These are phyloP conservation scores for Vicia villosa DNA, from an alignment of 306 rosid genomes.

Conservation along the genomic window DNA sequence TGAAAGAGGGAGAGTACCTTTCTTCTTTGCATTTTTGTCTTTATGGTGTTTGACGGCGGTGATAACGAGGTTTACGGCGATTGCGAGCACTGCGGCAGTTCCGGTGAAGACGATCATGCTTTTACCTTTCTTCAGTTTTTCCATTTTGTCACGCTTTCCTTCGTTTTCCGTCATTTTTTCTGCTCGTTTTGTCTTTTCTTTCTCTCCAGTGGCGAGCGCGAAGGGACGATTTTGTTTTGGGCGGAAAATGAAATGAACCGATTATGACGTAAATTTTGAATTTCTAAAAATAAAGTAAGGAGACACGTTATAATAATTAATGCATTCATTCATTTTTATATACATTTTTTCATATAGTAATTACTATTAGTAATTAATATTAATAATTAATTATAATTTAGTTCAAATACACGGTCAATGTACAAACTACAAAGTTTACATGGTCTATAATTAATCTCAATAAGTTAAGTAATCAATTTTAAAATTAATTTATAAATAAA, in stretches of 20 bases:
- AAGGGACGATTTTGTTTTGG: conserved; percentile 53
- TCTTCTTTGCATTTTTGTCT: conserved; percentile 53
- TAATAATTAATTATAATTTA: no score
- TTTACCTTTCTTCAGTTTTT: conserved; percentile 47
- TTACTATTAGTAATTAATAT: no score
- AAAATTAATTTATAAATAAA: no score
- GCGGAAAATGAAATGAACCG: conserved; percentile 40
- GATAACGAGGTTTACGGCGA: conserved; percentile 69
- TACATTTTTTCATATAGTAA: no score
- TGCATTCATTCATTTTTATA: neutral
- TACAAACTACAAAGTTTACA: no score
- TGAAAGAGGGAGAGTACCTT: conserved; percentile 48
- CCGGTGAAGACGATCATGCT: conserved; percentile 66
- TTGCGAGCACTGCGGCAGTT: conserved; percentile 72
- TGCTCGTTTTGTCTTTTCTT: conserved; percentile 12
- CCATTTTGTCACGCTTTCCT: conserved; percentile 58
- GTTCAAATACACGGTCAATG: no score
- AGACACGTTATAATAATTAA: neutral
- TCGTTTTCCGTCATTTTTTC: conserved; percentile 63
- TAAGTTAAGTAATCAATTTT: no score
- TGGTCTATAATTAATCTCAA: no score
- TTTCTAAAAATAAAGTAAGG: neutral
- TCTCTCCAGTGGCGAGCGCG: conserved; percentile 50
- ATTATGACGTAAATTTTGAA: conserved; percentile 35
- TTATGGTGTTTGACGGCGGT: conserved; percentile 55